Evolutionary conservation across 257 asterid species (phyloP).

Genomic region (Forsythia suspensa): DNA sequence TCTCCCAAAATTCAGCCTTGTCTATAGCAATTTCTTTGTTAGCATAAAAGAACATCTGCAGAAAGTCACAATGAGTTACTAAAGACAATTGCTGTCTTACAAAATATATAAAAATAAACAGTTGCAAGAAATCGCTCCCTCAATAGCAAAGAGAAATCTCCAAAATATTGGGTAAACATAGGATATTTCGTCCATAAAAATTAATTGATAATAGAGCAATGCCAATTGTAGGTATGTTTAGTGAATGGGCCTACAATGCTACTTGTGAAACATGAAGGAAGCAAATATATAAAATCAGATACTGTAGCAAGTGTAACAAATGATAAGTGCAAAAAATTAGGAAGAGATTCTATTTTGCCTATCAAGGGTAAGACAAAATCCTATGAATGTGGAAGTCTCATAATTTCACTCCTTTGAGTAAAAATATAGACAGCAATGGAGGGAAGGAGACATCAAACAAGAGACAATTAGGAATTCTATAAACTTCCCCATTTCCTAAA

Average conservation of each 20-base stretch:
- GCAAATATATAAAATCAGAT: neutral
- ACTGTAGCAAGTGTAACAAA: neutral
- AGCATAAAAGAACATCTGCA: slow-evolving; percentile 85
- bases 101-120: slow-evolving; percentile 3
- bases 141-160: slow-evolving; percentile 17
- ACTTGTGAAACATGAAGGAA: neutral
- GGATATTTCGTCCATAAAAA: slow-evolving; percentile 36
- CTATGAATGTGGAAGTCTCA: neutral
- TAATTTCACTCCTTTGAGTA: neutral
- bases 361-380: neutral
- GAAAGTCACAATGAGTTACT: slow-evolving; percentile 19
- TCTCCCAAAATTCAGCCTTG: slow-evolving; percentile 96
- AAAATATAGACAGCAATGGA: slow-evolving; percentile 7
- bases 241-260: neutral
- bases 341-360: neutral
- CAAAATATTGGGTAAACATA: slow-evolving; percentile 11
- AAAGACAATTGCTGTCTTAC: neutral
- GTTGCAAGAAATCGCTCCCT: slow-evolving; percentile 6
- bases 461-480: neutral
- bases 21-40: slow-evolving; percentile 72
- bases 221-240: neutral
- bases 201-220: neutral
- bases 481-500: neutral
- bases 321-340: neutral
- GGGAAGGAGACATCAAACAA: neutral